These are phyloP conservation scores for Sporothrix schenckii DNA, from an alignment of 2,329 filamentous ascomycete genomes.

Conservation along the genomic window DNA sequence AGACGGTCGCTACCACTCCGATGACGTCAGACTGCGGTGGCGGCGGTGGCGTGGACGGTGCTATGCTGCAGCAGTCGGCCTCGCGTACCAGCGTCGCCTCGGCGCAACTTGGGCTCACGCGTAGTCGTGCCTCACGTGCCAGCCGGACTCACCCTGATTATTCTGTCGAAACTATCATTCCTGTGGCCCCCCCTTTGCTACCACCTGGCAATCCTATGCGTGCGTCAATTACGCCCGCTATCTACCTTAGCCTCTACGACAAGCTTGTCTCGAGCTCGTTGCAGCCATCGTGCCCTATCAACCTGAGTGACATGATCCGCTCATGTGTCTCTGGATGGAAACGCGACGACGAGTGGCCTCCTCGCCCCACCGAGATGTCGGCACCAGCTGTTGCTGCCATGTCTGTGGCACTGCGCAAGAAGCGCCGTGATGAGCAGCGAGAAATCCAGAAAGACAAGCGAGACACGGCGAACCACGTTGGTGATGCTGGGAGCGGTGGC, in stretches of 20 bases:
- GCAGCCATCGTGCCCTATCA: slow-evolving; percentile 85
- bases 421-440: slow-evolving; percentile 25
- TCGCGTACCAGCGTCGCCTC: slow-evolving; percentile 24
- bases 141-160: slow-evolving; percentile 40
- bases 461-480: not conserved
- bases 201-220: slow-evolving; percentile 76
- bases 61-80: slow-evolving; percentile 33
- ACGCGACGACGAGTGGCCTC: slow-evolving; percentile 90
- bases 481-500: not conserved
- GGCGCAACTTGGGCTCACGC: not conserved
- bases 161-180: slow-evolving; percentile 66
- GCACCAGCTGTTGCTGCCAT: slow-evolving; percentile 8
- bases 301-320: slow-evolving; percentile 76
- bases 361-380: slow-evolving; percentile 47
- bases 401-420: slow-evolving; percentile 24
- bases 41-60: slow-evolving; percentile 7
- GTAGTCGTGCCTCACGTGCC: slow-evolving; percentile 23
- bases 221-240: slow-evolving; percentile 69
- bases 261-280: slow-evolving; percentile 81
- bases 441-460: slow-evolving; percentile 27
- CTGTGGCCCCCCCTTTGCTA: slow-evolving; percentile 72
- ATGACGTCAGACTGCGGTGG: slow-evolving; percentile 48
- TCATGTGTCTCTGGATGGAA: slow-evolving; percentile 91
- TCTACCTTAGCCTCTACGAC: slow-evolving; percentile 83
- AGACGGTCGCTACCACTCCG: slow-evolving; percentile 47